Evolutionary conservation across 2,329 filamentous ascomycete genomes (phyloP).

Genomic region (Aspergillus bombycis): DNA sequence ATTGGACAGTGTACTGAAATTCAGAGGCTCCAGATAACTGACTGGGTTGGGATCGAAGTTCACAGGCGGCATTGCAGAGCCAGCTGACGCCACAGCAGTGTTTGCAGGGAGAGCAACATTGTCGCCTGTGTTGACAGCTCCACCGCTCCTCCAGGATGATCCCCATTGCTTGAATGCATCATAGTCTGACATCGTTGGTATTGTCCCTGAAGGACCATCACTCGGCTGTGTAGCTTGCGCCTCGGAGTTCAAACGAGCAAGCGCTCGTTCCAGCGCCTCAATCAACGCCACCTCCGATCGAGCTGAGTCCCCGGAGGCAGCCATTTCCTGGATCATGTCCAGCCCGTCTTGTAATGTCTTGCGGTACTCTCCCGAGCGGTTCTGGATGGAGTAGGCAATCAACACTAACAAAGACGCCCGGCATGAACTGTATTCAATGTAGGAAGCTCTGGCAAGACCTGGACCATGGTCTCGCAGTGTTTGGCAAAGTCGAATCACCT

Average conservation of each 20-base stretch:
- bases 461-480: slow-evolving; percentile 24
- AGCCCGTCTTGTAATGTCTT: slow-evolving; percentile 29
- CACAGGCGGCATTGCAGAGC: not conserved
- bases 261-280: slow-evolving; percentile 33
- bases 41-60: not conserved
- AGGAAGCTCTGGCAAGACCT: slow-evolving; percentile 37
- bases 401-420: slow-evolving; percentile 38
- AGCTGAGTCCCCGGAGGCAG: slow-evolving; percentile 34
- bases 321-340: slow-evolving; percentile 37
- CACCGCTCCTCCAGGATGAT: slow-evolving; percentile 7
- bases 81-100: not conserved
- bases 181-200: slow-evolving; percentile 16
- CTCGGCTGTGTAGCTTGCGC: not conserved
- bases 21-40: not conserved
- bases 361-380: slow-evolving; percentile 25
- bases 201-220: not conserved
- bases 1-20: not conserved
- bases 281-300: slow-evolving; percentile 36
- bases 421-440: slow-evolving; percentile 42
- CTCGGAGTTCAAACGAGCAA: slow-evolving; percentile 20
- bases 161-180: slow-evolving; percentile 27
- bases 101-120: not conserved
- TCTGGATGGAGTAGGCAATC: slow-evolving; percentile 37
- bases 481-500: slow-evolving; percentile 30
- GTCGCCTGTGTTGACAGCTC: not conserved